Evolutionary conservation across 2,329 filamentous ascomycete genomes (phyloP).

Genomic region (Microdochium nivale): DNA sequence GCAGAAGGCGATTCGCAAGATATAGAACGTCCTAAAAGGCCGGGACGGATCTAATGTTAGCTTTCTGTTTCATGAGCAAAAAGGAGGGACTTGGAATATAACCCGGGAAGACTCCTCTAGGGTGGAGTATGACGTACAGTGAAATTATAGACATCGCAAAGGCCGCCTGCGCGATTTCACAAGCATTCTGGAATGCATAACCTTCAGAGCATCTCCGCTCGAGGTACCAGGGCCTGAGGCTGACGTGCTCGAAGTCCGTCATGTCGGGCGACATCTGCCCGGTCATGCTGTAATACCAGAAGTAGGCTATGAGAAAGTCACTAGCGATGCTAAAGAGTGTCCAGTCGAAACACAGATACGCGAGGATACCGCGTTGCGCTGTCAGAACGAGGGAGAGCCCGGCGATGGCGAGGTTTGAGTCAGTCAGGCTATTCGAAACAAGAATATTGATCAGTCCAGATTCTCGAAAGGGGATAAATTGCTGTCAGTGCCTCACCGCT

Average conservation of each 20-base stretch:
- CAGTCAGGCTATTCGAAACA: slow-evolving; percentile 5
- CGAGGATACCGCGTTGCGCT: slow-evolving; percentile 2
- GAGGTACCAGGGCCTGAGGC: slow-evolving; percentile 8
- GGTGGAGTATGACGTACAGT: slow-evolving; percentile 5
- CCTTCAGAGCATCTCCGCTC: slow-evolving; percentile 5
- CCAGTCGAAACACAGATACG: slow-evolving; percentile 2
- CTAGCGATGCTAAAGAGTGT: slow-evolving; percentile 2
- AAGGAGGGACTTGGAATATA: too few species aligned
- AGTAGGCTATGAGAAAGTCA: slow-evolving; percentile 5
- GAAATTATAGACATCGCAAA: slow-evolving; percentile 8
- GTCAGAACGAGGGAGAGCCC: slow-evolving; percentile 4
- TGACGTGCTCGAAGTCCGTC: slow-evolving; percentile 7
- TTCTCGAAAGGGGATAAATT: too few species aligned
- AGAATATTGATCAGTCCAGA: neutral
- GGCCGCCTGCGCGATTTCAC: slow-evolving; percentile 5
- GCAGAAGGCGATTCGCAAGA: neutral
- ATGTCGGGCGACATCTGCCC: slow-evolving; percentile 9
- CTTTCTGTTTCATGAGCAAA: neutral
- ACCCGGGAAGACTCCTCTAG: neutral
- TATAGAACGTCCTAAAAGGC: neutral
- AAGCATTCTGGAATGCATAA: neutral
- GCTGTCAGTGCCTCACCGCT: slow-evolving; percentile 2
- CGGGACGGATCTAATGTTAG: neutral
- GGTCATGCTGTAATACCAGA: slow-evolving; percentile 8
- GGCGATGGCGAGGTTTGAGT: slow-evolving; percentile 8